phyloP scores from a whole-genome alignment of 176 grass and related monocot species.

The Carex littledalei region DNA sequence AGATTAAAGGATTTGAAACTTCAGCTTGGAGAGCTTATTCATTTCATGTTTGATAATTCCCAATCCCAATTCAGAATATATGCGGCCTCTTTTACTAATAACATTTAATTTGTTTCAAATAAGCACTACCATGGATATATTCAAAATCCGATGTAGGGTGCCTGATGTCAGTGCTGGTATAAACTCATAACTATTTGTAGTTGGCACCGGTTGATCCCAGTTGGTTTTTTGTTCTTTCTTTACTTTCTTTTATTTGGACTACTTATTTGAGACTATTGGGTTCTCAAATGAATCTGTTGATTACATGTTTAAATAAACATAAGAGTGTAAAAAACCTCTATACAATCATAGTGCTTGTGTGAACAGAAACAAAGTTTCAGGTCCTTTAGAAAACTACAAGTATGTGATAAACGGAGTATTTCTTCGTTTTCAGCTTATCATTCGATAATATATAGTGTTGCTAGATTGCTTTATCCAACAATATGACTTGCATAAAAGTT shows the following conservation, averaged over 20 bases:
- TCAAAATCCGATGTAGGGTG: background rate
- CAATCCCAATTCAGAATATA: background rate
- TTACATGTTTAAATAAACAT: background rate
- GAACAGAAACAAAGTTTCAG: background rate
- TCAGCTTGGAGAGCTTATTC: background rate
- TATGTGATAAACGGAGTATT: background rate
- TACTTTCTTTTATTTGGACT: background rate
- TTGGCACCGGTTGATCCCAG: background rate
- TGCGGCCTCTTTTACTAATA: background rate
- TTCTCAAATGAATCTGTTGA: background rate
- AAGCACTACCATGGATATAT: background rate
- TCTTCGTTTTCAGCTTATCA: background rate
- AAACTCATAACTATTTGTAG: background rate
- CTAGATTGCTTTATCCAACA: background rate
- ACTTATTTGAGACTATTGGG: background rate
- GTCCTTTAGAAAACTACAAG: background rate
- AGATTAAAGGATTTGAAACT: constrained; percentile 1
- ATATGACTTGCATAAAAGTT: background rate
- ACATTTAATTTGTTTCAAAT: background rate
- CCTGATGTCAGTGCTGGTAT: background rate
- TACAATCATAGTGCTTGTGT: background rate
- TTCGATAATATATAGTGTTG: background rate
- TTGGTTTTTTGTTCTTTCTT: background rate
- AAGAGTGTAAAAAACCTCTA: background rate
- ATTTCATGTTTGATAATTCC: background rate